Conservation (phyloP, 2,329 filamentous ascomycete species). For the Didymosphaeria variabile region DNA sequence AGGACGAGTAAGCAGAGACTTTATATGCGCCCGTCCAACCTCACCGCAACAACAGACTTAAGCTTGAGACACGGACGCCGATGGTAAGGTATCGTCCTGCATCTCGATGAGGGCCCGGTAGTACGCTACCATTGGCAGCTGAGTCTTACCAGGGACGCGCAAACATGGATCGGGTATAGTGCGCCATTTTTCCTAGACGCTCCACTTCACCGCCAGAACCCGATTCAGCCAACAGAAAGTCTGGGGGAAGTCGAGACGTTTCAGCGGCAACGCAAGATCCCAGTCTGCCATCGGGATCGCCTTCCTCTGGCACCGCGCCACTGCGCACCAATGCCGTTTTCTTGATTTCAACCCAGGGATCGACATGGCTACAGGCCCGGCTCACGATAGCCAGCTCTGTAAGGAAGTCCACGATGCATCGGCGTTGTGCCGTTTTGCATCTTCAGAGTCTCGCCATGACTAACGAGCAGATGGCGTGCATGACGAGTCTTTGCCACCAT, state of each 20-base stretch:
- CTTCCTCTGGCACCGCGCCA: conserved; percentile 23
- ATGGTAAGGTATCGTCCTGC: conserved; percentile 32
- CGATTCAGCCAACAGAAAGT: conserved; percentile 33
- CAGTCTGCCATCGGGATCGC: conserved; percentile 30
- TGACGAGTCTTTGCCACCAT: conserved; percentile 23
- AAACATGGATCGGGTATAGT: conserved; percentile 34
- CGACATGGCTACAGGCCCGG: conserved; percentile 1
- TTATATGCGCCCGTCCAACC: conserved; percentile 40
- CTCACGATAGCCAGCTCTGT: conserved; percentile 5
- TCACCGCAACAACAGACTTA: conserved; percentile 45
- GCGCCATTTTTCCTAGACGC: conserved; percentile 42
- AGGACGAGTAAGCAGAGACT: conserved; percentile 37
- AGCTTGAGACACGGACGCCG: conserved; percentile 36
- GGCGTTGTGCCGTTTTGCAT: conserved; percentile 8
- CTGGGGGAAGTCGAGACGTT: conserved; percentile 38
- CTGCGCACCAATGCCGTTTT: conserved; percentile 17
- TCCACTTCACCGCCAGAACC: conserved; percentile 45
- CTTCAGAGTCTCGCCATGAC: conserved; percentile 11
- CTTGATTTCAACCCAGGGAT: conserved; percentile 17
- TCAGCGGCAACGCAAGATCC: conserved; percentile 38
- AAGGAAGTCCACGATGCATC: conserved; percentile 1
- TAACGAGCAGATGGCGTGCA: conserved; percentile 15
- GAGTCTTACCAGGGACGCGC: conserved; percentile 35
- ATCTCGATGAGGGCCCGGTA: conserved; percentile 43
- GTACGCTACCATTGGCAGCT: conserved; percentile 37